Evolutionary conservation across 2,329 filamentous ascomycete species (phyloP), one percentile per base, ranked within the genome.

Genomic region (Fragosphaeria purpurea): DNA sequence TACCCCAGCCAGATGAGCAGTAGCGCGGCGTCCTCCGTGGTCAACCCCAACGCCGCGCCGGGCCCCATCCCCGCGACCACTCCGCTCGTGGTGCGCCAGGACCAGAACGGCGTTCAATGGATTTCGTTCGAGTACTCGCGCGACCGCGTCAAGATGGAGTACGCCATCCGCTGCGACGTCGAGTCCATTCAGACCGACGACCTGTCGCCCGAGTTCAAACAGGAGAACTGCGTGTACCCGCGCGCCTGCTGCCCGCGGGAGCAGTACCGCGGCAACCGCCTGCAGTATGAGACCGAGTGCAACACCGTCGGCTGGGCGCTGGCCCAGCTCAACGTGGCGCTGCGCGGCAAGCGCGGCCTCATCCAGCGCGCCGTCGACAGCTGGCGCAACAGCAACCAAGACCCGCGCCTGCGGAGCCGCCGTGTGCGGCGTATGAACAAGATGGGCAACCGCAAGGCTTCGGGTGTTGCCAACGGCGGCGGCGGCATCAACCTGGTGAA

Each of bases 261-360:
- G 53, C 86, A 95, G 65, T 98, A 98, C 73, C 85, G 90, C 53
- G 93, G 93, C 54, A 98, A 98, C 66, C 85, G 93, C 12, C 72
- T 96, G 58, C 86, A 93, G 59, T 98, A 98, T 67, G 93, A 98
- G 73, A 96, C 88, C 12, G 93, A 98, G 70, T 98, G 93, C 76
- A 98, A 98, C 70, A 88, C 89, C 0, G 93, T 98, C n/a, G 93
- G 93, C n/a, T 98, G 93, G 93, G 91, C 91, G 10, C 71, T 98
- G 58, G 93, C 93, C 3, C 86, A 97, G 63, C 72, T 98, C 49
- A 98, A 98, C 66, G 84, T 89, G 7, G 86, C 87, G 52, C 76
- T 97, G 53, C 82, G 91, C 56, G 91, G 91, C 59, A 97, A 97
- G 75, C 81, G 93, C 59, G 93, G 93, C 7, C 76, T 98, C 53